Evolutionary conservation across 805 yeast genomes (phyloP).

Genomic region (Kregervanrija delftensis): DNA sequence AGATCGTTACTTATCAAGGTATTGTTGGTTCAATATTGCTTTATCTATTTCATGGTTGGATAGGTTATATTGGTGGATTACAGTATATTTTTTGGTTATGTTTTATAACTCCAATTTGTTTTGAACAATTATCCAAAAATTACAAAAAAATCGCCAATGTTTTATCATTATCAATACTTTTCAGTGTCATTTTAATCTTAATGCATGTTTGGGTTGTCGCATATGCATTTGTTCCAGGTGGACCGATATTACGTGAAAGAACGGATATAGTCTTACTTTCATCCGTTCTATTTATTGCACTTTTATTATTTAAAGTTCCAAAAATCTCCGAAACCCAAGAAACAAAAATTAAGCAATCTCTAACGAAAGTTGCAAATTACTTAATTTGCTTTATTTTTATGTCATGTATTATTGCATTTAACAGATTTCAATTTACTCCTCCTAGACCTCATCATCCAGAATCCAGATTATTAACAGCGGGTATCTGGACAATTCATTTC

Average conservation of each 20-base stretch:
- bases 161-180: constrained; percentile 41
- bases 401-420: constrained; percentile 45
- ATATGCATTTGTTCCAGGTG: constrained; percentile 96
- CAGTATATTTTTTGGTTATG: constrained; percentile 53
- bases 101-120: constrained; percentile 52
- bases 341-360: constrained; percentile 1
- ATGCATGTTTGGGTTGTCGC: constrained; percentile 97
- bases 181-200: constrained; percentile 50
- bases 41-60: constrained; percentile 55
- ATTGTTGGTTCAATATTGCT: constrained; percentile 44
- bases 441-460: constrained; percentile 65
- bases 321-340: neutral
- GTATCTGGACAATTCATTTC: constrained; percentile 97
- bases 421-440: constrained; percentile 50
- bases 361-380: constrained; percentile 17
- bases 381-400: constrained; percentile 34
- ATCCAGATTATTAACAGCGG: constrained; percentile 79
- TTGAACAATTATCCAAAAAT: constrained; percentile 37
- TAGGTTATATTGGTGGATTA: constrained; percentile 69
- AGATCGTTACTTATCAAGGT: constrained; percentile 29
- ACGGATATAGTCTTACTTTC: constrained; percentile 64
- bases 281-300: constrained; percentile 49
- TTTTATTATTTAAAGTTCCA: constrained; percentile 32
- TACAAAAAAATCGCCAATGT: constrained; percentile 45
- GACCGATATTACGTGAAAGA: constrained; percentile 80